Base-by-base conservation (phyloP, 305 asterid genomes). In the Solanum chacoense region DNA sequence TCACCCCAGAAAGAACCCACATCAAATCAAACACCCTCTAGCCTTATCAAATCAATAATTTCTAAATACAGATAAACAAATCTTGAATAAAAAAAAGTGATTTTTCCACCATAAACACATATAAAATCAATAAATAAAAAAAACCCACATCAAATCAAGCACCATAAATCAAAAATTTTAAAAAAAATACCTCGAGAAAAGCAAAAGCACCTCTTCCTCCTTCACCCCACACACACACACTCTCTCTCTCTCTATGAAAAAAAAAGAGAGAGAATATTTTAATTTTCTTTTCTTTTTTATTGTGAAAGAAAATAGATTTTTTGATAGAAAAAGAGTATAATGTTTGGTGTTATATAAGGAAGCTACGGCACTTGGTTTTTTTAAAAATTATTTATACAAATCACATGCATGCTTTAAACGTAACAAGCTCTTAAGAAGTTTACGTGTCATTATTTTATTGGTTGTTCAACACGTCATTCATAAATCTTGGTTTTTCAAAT, bases 391-490 rank as follows among this genome's bases (percentile, higher is more conserved):
- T 55, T 55, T 7, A 55, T 55, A 55, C 24, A 55, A 55, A 55
- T 55, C 36, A 79, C 85, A 80, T 80, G 85, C 85, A 80, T 80
- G 85, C 69, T 80, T 72, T 28, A 40, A 42, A 80, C 85, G 85
- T 40, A 80, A 80, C 69, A 80, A 16, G 28, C 37, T 28, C 5
- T 80, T 20, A 4, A 14, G 3, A 3, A 0, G 37, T 42, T 8
- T 4, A 80, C 85, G 85, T 80, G 85, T 40, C 85, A 14, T 40
- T 7, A 14, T 28, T 0, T 28, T 10, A 80, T 40, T 42, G 69
- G 85, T 80, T 24, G 69, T 42, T 28, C 0, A 10, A 80, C 85
- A 80, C 85, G 69, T 80, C 67, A 80, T 26, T 65, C 7, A n/a
- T 9, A n/a, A n/a, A 67, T 24, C 4, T 67, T 67, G 16, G 32